A percentile compares a stretch with the other conserved stretches of the same genome.
Evolutionary conservation across 495 filamentous ascomycete species (phyloP).

Genomic region (Lophiotrema nucula): DNA sequence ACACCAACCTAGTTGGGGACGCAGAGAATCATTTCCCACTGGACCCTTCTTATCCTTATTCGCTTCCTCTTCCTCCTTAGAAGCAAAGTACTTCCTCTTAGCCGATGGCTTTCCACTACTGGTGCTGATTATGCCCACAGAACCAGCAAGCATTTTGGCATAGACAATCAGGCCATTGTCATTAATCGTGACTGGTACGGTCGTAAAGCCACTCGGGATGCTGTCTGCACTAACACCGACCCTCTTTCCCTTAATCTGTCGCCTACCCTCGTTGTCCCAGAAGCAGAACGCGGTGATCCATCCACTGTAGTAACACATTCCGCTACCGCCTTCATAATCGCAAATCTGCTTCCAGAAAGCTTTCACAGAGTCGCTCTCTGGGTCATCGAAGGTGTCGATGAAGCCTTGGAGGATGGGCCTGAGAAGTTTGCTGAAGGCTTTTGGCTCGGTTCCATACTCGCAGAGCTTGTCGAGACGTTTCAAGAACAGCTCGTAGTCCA

Average conservation of each 20-base stretch:
- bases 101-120: neutral
- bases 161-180: neutral
- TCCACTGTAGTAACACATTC: constrained; percentile 1
- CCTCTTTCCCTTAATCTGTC: neutral
- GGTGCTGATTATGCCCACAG: neutral
- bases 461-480: constrained; percentile 42
- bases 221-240: neutral
- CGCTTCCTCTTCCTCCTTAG: neutral
- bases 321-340: neutral
- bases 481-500: constrained; percentile 45
- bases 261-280: constrained; percentile 13
- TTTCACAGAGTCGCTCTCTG: neutral
- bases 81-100: neutral
- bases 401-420: constrained; percentile 17
- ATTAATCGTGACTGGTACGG: constrained; percentile 6
- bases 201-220: neutral
- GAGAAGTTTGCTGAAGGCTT: constrained; percentile 10
- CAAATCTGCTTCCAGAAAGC: constrained; percentile 29
- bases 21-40: neutral
- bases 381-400: constrained; percentile 25
- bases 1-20: neutral
- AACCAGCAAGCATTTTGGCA: constrained; percentile 1
- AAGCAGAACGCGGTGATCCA: constrained; percentile 29
- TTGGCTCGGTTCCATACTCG: constrained; percentile 44
- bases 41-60: no score